Percentiles rank a stretch among this genome's conserved stretches.
These are phyloP conservation scores for Aureobasidium leucospermi DNA, from an alignment of 2,329 filamentous ascomycete species.

Conservation along the genomic window DNA sequence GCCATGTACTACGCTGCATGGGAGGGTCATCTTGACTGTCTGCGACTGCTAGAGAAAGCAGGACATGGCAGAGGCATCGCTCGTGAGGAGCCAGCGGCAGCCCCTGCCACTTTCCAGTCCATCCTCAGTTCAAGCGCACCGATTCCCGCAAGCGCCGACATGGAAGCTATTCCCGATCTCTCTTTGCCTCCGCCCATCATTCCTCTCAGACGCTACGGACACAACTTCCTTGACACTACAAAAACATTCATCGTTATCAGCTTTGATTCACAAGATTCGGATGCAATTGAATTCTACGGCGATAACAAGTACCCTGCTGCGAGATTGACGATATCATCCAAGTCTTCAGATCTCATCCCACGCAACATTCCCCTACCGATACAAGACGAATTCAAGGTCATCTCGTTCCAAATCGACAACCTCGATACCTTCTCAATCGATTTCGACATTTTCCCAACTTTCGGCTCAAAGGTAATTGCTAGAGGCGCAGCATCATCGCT, in stretches of 20 bases:
- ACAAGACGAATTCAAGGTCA: conserved; percentile 86
- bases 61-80: conserved; percentile 28
- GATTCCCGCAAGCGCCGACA: conserved; percentile 58
- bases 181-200: conserved; percentile 94
- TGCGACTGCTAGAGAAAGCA: conserved; percentile 69
- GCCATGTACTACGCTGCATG: conserved; percentile 98
- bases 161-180: conserved; percentile 83
- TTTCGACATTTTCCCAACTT: conserved; percentile 95
- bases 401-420: conserved; percentile 94
- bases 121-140: conserved; percentile 24
- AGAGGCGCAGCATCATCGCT: conserved; percentile 87
- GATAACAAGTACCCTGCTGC: conserved; percentile 94
- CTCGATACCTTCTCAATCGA: conserved; percentile 89
- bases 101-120: conserved; percentile 23
- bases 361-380: conserved; percentile 93
- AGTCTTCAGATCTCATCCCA: conserved; percentile 89
- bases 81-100: conserved; percentile 31
- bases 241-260: conserved; percentile 93
- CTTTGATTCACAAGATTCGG: conserved; percentile 66
- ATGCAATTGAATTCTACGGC: conserved; percentile 92
- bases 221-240: conserved; percentile 89
- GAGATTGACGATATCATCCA: conserved; percentile 90
- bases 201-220: conserved; percentile 84
- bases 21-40: conserved; percentile 93
- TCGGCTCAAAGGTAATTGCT: conserved; percentile 94